Percentiles rank a stretch among this genome's conserved stretches.
Conservation (phyloP, 2,329 filamentous ascomycete genomes). For the Magnaporthales sp. region DNA sequence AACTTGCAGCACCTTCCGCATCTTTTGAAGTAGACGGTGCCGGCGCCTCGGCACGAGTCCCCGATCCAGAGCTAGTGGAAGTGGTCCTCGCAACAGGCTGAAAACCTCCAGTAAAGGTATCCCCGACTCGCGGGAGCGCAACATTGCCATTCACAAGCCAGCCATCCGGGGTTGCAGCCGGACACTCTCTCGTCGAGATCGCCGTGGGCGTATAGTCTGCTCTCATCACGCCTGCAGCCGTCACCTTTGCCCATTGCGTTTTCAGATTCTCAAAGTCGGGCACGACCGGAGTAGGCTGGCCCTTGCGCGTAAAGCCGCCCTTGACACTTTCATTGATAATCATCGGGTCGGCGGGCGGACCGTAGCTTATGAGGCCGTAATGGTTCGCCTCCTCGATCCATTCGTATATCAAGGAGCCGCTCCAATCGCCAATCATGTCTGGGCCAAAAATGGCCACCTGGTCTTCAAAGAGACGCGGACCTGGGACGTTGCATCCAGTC, state of each 20-base stretch:
- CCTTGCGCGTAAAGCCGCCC: conserved; percentile 61
- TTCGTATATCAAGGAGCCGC: conserved; percentile 78
- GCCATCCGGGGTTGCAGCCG: conserved; percentile 54
- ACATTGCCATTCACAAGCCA: conserved; percentile 69
- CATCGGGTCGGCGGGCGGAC: conserved; percentile 42
- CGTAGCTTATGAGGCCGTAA: conserved; percentile 76
- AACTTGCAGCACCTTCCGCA: conserved; percentile 32
- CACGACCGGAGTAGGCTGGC: conserved; percentile 61
- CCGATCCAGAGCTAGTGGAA: conserved; percentile 11
- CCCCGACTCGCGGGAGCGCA: conserved; percentile 59
- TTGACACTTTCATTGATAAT: conserved; percentile 44
- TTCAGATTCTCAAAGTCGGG: conserved; percentile 76
- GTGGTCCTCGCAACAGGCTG: conserved; percentile 11
- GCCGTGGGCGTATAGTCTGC: conserved; percentile 55
- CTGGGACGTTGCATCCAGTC: conserved; percentile 67
- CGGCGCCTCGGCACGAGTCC: conserved; percentile 9
- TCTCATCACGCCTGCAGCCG: conserved; percentile 58
- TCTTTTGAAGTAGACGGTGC: conserved; percentile 18
- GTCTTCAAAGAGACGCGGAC: conserved; percentile 58
- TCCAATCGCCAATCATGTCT: conserved; percentile 62
- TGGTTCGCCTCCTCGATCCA: conserved; percentile 81
- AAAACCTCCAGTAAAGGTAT: conserved; percentile 28
- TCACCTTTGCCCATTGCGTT: conserved; percentile 64
- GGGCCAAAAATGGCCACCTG: conserved; percentile 68
- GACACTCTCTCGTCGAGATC: conserved; percentile 56